Conservation (phyloP, 352 stramenopile genomes). For the Paralagenidium karlingii region DNA sequence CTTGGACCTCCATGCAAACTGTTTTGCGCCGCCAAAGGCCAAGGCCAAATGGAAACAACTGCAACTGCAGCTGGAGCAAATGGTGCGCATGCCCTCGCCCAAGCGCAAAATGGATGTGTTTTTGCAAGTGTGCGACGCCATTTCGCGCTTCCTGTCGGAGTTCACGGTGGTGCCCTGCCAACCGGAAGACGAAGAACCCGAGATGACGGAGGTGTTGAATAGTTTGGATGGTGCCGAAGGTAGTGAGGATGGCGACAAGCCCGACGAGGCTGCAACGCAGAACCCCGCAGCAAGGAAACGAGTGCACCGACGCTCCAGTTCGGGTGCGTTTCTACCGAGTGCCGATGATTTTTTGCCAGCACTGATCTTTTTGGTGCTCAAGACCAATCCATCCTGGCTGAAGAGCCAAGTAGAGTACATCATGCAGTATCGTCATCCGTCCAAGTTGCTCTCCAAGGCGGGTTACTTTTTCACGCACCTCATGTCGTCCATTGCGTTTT, state of each 20-base stretch:
- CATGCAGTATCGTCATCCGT: conserved; percentile 59
- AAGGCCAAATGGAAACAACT: conserved; percentile 25
- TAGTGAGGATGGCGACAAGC: neutral
- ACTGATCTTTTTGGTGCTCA: conserved; percentile 86
- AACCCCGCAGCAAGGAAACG: neutral
- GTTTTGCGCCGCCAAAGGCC: conserved; percentile 19
- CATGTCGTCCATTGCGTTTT: conserved; percentile 62
- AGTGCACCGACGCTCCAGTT: too few species aligned
- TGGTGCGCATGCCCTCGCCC: conserved; percentile 44
- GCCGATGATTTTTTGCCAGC: conserved; percentile 87
- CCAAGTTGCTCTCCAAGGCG: conserved; percentile 73
- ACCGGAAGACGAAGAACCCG: too few species aligned
- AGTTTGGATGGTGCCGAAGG: neutral
- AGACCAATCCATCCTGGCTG: conserved; percentile 66
- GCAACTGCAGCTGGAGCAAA: conserved; percentile 22
- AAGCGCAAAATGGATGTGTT: conserved; percentile 80
- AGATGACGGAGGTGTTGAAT: too few species aligned
- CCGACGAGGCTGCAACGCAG: neutral
- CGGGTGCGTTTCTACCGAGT: conserved; percentile 43
- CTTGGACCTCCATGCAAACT: too few species aligned
- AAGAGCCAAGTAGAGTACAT: conserved; percentile 84
- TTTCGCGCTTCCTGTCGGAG: conserved; percentile 51
- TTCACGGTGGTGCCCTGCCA: too few species aligned
- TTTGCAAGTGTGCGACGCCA: conserved; percentile 48
- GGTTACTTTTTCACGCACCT: conserved; percentile 91